Conservation (phyloP, 352 stramenopile genomes). For the Globisporangium radiosum region DNA sequence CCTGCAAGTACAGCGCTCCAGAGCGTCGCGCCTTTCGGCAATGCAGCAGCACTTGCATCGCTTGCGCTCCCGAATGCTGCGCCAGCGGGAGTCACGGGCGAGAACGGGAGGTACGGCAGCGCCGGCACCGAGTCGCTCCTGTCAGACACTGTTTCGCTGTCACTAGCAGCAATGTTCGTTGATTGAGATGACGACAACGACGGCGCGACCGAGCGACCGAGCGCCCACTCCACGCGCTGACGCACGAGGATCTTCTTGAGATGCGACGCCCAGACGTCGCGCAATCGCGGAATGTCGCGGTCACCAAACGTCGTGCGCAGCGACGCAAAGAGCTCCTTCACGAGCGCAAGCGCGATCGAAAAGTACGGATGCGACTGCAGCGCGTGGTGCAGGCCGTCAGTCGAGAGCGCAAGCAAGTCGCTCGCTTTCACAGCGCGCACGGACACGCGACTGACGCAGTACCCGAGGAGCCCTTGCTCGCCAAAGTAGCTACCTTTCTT, state of each 20-base stretch:
- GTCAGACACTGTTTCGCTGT: not conserved
- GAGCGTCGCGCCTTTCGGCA: conserved; percentile 14
- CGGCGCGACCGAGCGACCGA: conserved; percentile 1
- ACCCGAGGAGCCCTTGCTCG: conserved; percentile 49
- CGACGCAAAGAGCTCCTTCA: conserved; percentile 11
- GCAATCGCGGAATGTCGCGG: conserved; percentile 5
- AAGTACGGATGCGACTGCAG: conserved; percentile 17
- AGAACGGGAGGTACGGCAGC: conserved; percentile 4
- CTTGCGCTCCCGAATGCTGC: not conserved
- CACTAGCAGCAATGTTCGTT: not conserved
- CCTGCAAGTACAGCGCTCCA: conserved; percentile 14
- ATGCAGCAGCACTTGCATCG: not conserved
- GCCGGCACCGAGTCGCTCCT: not conserved
- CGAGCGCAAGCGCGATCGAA: conserved; percentile 14
- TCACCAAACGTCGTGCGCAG: conserved; percentile 4
- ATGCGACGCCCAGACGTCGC: conserved; percentile 12
- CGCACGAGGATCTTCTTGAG: conserved; percentile 15
- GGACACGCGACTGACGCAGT: conserved; percentile 26
- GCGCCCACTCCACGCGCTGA: conserved; percentile 14
- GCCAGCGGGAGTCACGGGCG: too few relatives aligned
- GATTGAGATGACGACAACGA: not conserved
- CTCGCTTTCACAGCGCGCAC: conserved; percentile 16
- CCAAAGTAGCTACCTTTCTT: conserved; percentile 53
- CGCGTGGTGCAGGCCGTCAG: conserved; percentile 8
- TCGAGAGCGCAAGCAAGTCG: conserved; percentile 14